These are phyloP conservation scores for Achaetomium macrosporum DNA, from an alignment of 2,329 filamentous ascomycete genomes.

Conservation along the genomic window DNA sequence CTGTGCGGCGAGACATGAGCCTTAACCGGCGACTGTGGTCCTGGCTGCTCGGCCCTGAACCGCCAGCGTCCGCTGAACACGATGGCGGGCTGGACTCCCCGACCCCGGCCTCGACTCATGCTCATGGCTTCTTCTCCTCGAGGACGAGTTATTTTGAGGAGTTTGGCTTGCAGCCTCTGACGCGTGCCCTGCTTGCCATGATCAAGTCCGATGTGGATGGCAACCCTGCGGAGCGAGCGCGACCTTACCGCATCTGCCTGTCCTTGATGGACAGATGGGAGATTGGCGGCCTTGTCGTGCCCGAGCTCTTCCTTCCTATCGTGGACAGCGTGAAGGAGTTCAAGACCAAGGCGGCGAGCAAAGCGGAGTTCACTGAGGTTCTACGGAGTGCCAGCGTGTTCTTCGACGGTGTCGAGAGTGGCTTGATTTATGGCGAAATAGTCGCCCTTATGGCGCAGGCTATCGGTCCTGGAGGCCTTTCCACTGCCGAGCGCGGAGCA, in stretches of 20 bases:
- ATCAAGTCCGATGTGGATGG: slow-evolving; percentile 51
- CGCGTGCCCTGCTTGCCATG: slow-evolving; percentile 69
- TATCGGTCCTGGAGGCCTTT: slow-evolving; percentile 43
- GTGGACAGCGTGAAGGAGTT: slow-evolving; percentile 75
- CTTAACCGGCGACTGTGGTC: slow-evolving; percentile 91
- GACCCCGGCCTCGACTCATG: slow-evolving; percentile 36
- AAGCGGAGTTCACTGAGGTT: slow-evolving; percentile 74
- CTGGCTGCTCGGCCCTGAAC: slow-evolving; percentile 84
- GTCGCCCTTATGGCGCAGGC: slow-evolving; percentile 59
- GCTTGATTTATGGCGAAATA: slow-evolving; percentile 83
- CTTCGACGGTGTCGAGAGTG: slow-evolving; percentile 94
- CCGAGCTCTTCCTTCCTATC: slow-evolving; percentile 80
- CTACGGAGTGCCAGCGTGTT: slow-evolving; percentile 90
- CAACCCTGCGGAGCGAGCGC: slow-evolving; percentile 63
- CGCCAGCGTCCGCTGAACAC: slow-evolving; percentile 39
- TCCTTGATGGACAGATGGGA: slow-evolving; percentile 99
- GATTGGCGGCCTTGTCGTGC: slow-evolving; percentile 83
- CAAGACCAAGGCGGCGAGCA: slow-evolving; percentile 57
- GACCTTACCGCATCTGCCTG: slow-evolving; percentile 84
- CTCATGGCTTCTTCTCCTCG: slow-evolving; percentile 44
- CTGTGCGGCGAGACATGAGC: slow-evolving; percentile 90
- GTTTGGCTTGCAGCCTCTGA: slow-evolving; percentile 69
- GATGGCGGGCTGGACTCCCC: slow-evolving; percentile 45
- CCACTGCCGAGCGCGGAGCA: slow-evolving; percentile 45
- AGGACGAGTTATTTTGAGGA: slow-evolving; percentile 77